phyloP scores from a whole-genome alignment of 140 eudicot species.

The Cichorium intybus region DNA sequence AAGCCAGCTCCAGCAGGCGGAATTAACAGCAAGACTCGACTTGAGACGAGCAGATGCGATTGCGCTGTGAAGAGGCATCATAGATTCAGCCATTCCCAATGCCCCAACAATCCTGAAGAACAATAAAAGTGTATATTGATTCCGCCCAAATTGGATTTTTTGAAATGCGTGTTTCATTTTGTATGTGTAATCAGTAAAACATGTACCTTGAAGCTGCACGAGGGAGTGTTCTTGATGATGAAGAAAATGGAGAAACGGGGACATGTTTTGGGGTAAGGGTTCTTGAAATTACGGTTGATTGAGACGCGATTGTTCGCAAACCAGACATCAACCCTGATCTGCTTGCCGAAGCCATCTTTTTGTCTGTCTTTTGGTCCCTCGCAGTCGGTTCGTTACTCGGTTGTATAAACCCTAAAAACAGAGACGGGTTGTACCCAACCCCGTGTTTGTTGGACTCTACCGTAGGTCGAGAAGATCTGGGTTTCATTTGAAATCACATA shows the following conservation, averaged over 20 bases:
- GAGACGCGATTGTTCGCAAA: conserved; percentile 31
- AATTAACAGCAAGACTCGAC: conserved; percentile 56
- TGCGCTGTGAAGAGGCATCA: conserved; percentile 75
- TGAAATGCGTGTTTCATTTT: background rate
- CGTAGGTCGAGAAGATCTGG: background rate
- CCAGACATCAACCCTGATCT: conserved; percentile 42
- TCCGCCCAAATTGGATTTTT: background rate
- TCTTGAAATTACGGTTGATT: conserved; percentile 32
- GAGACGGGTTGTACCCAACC: background rate
- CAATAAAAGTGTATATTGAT: background rate
- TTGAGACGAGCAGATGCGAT: conserved; percentile 77
- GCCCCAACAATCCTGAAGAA: conserved; percentile 46
- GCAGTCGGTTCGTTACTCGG: conserved; percentile 3
- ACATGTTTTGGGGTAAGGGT: conserved; percentile 36
- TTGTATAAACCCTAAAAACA: conserved; percentile 31
- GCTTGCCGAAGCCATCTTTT: conserved; percentile 40
- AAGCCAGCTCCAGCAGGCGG: conserved; percentile 76
- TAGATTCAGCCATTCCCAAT: conserved; percentile 55
- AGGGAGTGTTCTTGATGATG: conserved; percentile 38
- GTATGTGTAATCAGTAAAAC: background rate
- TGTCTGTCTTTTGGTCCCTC: background rate
- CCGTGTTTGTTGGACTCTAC: background rate
- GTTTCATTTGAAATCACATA: too few relatives aligned
- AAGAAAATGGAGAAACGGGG: conserved; percentile 36
- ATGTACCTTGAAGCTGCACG: conserved; percentile 56